phyloP scores from a whole-genome alignment of 805 yeast species.

The Ogataea henricii region DNA sequence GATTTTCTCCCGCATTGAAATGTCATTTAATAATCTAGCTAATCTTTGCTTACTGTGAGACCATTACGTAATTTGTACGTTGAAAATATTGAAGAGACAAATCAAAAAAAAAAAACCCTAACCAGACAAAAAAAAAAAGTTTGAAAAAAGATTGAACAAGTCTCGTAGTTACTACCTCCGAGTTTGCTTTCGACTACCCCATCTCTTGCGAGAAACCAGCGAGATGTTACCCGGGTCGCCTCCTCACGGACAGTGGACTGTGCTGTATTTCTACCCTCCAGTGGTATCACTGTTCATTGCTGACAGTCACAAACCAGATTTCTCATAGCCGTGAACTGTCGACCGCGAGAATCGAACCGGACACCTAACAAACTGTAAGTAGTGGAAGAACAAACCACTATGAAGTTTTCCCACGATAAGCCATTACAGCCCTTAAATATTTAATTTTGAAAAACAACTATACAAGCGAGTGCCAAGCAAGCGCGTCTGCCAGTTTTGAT shows the following conservation, averaged over 20 bases:
- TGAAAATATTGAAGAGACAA: no score
- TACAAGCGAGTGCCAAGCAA: background rate
- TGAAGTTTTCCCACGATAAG: constrained; percentile 33
- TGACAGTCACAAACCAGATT: constrained; percentile 32
- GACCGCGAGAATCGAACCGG: constrained; percentile 47
- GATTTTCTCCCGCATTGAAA: background rate
- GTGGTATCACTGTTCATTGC: constrained; percentile 39
- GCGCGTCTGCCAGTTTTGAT: background rate
- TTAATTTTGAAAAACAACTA: background rate
- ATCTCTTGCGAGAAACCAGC: constrained; percentile 33
- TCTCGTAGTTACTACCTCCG: constrained; percentile 28
- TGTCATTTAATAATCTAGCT: background rate
- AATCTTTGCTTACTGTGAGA: constrained; percentile 1
- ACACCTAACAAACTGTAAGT: constrained; percentile 39
- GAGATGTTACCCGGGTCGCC: constrained; percentile 42
- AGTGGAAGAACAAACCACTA: constrained; percentile 11
- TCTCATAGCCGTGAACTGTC: constrained; percentile 33
- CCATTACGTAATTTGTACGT: no score
- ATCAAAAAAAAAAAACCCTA: background rate
- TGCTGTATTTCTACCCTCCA: constrained; percentile 50
- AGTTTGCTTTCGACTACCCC: constrained; percentile 20
- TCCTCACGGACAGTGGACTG: constrained; percentile 43
- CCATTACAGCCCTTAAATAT: constrained; percentile 32
- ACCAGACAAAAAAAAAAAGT: background rate
- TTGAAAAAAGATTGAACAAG: constrained; percentile 18